Evolutionary conservation across 305 asterid species (phyloP).

Genomic region (Fraxinus dipetala): DNA sequence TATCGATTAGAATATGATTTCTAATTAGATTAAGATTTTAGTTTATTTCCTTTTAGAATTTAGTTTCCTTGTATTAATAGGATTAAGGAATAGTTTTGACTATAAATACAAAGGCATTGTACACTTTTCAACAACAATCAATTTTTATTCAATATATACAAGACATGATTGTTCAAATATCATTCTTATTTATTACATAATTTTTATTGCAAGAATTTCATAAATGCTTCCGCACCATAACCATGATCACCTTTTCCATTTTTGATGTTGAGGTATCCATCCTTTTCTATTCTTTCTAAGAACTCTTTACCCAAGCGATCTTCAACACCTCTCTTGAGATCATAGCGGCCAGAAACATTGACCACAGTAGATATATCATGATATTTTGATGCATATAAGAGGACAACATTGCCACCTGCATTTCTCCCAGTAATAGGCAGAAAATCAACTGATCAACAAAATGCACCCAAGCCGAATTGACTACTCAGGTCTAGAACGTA

Average conservation of each 20-base stretch:
- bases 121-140: too few species aligned
- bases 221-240: not conserved
- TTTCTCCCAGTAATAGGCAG: conserved; percentile 13
- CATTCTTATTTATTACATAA: too few species aligned
- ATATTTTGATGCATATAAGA: conserved; percentile 77
- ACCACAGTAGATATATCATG: conserved; percentile 63
- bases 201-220: too few species aligned
- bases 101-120: too few species aligned
- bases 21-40: too few species aligned
- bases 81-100: too few species aligned
- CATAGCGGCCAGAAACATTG: conserved; percentile 82
- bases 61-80: too few species aligned
- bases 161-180: too few species aligned
- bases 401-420: conserved; percentile 81
- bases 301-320: conserved; percentile 57
- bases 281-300: conserved; percentile 57
- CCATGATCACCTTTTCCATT: conserved; percentile 46
- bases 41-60: too few species aligned
- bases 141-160: too few species aligned
- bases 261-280: conserved; percentile 62
- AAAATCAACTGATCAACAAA: conserved; percentile 14
- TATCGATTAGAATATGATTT: too few species aligned
- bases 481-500: not conserved
- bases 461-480: conserved; percentile 3
- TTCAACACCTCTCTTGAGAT: conserved; percentile 62